phyloP scores from a whole-genome alignment of 192 early-diverging fungal genomes.

The Umbelopsis isabellina region DNA sequence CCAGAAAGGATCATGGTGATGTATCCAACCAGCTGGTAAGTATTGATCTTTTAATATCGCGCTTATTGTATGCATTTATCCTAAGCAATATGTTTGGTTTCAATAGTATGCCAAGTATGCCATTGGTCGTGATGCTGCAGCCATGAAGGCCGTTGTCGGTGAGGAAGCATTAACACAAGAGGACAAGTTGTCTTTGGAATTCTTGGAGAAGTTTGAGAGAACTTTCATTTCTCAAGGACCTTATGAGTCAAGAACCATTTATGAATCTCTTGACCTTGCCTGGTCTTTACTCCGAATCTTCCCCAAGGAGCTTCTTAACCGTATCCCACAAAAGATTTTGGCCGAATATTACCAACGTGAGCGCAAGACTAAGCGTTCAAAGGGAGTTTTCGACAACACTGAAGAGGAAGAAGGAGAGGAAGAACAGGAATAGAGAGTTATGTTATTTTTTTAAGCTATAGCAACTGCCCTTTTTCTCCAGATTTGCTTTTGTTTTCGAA shows the following conservation, averaged over 20 bases:
- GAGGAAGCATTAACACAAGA: conserved; percentile 98
- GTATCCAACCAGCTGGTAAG: conserved; percentile 95
- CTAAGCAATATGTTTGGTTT: conserved; percentile 23
- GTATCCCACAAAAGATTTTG: conserved; percentile 95
- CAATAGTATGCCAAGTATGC: conserved; percentile 96
- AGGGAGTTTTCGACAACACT: conserved; percentile 46
- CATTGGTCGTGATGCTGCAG: conserved; percentile 96
- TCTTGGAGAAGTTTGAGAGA: conserved; percentile 99
- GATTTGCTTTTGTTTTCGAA: conserved; percentile 1
- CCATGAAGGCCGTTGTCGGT: conserved; percentile 99
- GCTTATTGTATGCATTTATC: background rate
- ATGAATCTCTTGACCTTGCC: conserved; percentile 95
- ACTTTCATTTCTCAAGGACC: conserved; percentile 96
- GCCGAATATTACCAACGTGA: conserved; percentile 94
- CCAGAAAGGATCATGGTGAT: conserved; percentile 98
- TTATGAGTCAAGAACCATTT: conserved; percentile 96
- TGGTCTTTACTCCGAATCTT: conserved; percentile 99
- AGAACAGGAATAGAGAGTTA: conserved; percentile 15
- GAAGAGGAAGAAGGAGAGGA: conserved; percentile 33
- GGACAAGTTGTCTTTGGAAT: conserved; percentile 97
- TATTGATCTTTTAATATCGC: background rate
- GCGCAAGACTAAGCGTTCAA: conserved; percentile 55
- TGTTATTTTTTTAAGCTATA: background rate
- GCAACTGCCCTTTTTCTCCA: conserved; percentile 6
- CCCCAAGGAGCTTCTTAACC: conserved; percentile 99